A percentile compares a stretch with the other conserved stretches of the same genome.
Evolutionary conservation across 305 asterid species (phyloP).

Genomic region (Rubia balearica): DNA sequence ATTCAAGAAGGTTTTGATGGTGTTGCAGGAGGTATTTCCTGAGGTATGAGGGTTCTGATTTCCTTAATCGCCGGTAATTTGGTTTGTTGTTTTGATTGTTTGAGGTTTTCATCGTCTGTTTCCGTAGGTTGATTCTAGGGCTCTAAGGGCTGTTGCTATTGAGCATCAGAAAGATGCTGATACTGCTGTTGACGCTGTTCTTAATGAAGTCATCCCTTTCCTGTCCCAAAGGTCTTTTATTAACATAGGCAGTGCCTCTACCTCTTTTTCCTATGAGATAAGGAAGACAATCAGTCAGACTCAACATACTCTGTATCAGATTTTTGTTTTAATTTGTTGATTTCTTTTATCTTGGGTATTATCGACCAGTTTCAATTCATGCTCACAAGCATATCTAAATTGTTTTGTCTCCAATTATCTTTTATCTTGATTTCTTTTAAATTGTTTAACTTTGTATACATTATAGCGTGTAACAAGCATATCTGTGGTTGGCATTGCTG

Average conservation of each 20-base stretch:
- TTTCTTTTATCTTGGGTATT: no score
- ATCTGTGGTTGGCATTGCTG: no score
- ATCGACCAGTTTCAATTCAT: no score
- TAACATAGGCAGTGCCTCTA: slow-evolving; percentile 14
- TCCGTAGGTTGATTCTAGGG: slow-evolving; percentile 64
- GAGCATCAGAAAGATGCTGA: slow-evolving; percentile 67
- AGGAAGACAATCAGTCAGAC: no score
- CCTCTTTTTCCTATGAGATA: not conserved
- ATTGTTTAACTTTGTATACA: no score
- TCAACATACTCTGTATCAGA: no score
- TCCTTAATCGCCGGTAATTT: not conserved
- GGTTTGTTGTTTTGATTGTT: not conserved
- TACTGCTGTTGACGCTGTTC: slow-evolving; percentile 70
- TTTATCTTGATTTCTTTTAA: no score
- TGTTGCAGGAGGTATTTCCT: slow-evolving; percentile 62
- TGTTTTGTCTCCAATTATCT: no score
- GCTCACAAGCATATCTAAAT: no score
- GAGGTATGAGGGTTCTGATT: slow-evolving; percentile 35
- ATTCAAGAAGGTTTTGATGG: slow-evolving; percentile 33
- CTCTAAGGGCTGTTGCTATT: slow-evolving; percentile 72
- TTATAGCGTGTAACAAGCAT: no score
- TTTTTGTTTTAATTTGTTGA: no score
- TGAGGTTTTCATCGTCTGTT: not conserved
- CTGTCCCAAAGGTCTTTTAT: slow-evolving; percentile 32
- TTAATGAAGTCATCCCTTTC: slow-evolving; percentile 62